These are phyloP conservation scores for Alnus glutinosa DNA, from an alignment of 306 rosid genomes.

Conservation along the genomic window DNA sequence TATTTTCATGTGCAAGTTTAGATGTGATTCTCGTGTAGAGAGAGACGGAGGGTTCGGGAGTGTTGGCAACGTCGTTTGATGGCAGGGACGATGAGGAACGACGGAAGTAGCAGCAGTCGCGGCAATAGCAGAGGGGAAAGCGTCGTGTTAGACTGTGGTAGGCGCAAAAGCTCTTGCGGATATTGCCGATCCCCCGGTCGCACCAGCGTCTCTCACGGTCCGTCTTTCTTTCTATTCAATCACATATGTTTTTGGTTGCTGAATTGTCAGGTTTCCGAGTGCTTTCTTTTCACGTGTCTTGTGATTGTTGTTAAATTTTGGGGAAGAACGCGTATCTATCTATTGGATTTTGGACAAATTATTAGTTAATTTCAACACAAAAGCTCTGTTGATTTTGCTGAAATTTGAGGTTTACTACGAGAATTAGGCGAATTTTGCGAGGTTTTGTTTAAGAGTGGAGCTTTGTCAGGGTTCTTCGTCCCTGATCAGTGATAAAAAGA, in stretches of 20 bases:
- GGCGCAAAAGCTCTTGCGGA: constrained; percentile 69
- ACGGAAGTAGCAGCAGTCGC: constrained; percentile 62
- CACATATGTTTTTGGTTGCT: neutral
- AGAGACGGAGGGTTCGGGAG: neutral
- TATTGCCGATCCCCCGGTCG: constrained; percentile 71
- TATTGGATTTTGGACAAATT: neutral
- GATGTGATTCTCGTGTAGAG: neutral
- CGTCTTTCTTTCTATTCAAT: neutral
- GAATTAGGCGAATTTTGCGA: neutral
- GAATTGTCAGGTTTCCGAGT: neutral
- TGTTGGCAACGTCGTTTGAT: constrained; percentile 29
- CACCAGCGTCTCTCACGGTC: constrained; percentile 83
- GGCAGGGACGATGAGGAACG: constrained; percentile 56
- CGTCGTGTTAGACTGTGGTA: constrained; percentile 62
- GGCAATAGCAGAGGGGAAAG: constrained; percentile 50
- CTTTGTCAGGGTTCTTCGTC: neutral
- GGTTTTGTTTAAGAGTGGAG: neutral
- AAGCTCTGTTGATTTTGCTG: neutral
- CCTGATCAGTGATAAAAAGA: neutral
- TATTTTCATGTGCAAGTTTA: too few relatives aligned
- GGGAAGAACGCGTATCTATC: neutral
- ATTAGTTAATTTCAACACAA: neutral
- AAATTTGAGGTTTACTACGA: neutral
- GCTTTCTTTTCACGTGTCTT: neutral
- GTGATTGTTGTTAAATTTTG: neutral